Base-by-base conservation (phyloP, 108 stramenopile genomes). In the Conticribra guillardii region DNA sequence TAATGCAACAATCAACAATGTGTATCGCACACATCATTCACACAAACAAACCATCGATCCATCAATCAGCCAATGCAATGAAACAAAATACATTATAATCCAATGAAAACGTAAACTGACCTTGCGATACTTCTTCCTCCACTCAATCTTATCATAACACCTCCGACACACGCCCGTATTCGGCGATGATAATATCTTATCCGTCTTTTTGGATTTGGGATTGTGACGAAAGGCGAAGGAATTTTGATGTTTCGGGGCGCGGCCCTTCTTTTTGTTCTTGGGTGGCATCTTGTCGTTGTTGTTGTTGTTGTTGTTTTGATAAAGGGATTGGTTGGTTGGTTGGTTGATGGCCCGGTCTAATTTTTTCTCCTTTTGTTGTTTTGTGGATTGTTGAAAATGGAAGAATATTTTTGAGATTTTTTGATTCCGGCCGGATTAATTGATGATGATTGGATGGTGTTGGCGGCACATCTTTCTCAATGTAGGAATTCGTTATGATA, bases 81-180 rank as follows among this genome's bases (percentile, higher is more conserved):
- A 4, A 16, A 29, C 27, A 4, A 24, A 24, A 7, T 23, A 27
- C 4, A 11, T 5, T 4, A 29, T 3, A 24, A 55, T 4, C 28
- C 23, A 41, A 44, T 26, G 21, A 60, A 21, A 2, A 44, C 1
- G 11, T 14, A 4, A 2, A 66, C 62, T 11, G 24, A 67, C 74
- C 74, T 96, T 96, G 62, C 95, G 86, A 79, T 93, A 96, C 64
- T 92, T 84, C 67, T 96, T 96, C 52, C 89, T 54, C 95, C 95
- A 96, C 63, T 96, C 95, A 60, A 96, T 93, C 85, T 98, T 97
- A 7, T 98, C 96, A 41, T 91, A 73, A 69, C 97, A 98, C 7
- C 93, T 67, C 21, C 83, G 68, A 79, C 97, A 98, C 9, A 95
- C 86, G n/a, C 96, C 96, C 17, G 84, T 68, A 72, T 93, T 97